Evolutionary conservation across 2,329 filamentous ascomycete species (phyloP).

Genomic region (Aschersonia sp.): DNA sequence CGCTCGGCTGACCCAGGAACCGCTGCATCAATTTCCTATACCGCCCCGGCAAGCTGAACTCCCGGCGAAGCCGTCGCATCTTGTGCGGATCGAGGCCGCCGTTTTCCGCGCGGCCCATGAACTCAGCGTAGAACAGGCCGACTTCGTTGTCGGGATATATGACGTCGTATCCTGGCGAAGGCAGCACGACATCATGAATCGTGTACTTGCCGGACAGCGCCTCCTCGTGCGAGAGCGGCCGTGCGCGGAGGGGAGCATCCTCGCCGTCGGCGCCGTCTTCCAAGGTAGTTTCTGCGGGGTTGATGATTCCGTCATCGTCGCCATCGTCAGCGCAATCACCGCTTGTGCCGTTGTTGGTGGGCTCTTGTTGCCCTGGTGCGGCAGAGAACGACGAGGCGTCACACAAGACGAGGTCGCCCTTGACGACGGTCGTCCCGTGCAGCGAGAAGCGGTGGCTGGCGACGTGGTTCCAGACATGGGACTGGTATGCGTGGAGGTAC

Average conservation of each 20-base stretch:
- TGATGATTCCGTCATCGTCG: slow-evolving; percentile 26
- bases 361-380: too few relatives aligned
- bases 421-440: slow-evolving; percentile 57
- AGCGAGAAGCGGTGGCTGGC: slow-evolving; percentile 67
- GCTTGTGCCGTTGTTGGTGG: too few relatives aligned
- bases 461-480: slow-evolving; percentile 80
- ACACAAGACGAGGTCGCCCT: slow-evolving; percentile 69
- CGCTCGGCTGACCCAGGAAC: slow-evolving; percentile 49
- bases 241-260: slow-evolving; percentile 40
- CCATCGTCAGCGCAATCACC: too few relatives aligned
- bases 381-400: slow-evolving; percentile 13
- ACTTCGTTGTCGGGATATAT: slow-evolving; percentile 74
- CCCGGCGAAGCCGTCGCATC: slow-evolving; percentile 76
- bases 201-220: slow-evolving; percentile 59
- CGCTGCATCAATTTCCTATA: slow-evolving; percentile 75
- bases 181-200: slow-evolving; percentile 81
- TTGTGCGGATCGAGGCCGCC: slow-evolving; percentile 67
- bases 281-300: slow-evolving; percentile 15
- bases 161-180: slow-evolving; percentile 83
- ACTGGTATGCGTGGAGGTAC: slow-evolving; percentile 97
- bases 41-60: slow-evolving; percentile 75
- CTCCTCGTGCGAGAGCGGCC: slow-evolving; percentile 63
- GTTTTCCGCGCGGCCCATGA: slow-evolving; percentile 71
- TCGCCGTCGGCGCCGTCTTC: slow-evolving; percentile 18
- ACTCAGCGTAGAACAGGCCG: slow-evolving; percentile 67